phyloP scores from a whole-genome alignment of 164 flowering plant genomes.

The Vitis amurensis region DNA sequence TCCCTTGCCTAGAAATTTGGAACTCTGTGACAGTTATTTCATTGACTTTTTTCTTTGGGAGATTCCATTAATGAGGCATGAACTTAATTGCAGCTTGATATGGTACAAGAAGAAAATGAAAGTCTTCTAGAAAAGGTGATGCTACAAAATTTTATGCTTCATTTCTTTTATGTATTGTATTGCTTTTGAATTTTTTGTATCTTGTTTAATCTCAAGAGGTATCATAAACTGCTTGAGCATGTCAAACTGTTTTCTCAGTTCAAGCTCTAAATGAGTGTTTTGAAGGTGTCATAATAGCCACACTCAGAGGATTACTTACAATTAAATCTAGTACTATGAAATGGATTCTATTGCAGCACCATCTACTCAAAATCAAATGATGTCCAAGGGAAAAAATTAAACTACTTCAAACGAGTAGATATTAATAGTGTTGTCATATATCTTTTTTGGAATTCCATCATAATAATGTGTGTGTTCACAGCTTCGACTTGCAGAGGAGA shows the following conservation, averaged over 20 bases:
- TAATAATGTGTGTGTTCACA: slow-evolving; percentile 37
- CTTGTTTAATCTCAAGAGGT: not conserved
- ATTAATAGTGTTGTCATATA: not conserved
- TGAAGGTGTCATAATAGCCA: not conserved
- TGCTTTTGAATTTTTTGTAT: not conserved
- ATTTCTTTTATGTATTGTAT: not conserved
- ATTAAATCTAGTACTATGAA: too few relatives aligned
- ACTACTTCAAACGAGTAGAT: not conserved
- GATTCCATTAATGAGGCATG: slow-evolving; percentile 1
- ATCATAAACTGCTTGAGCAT: not conserved
- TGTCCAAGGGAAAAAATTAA: slow-evolving; percentile 1
- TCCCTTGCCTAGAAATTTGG: not conserved
- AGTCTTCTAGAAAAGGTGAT: slow-evolving; percentile 75
- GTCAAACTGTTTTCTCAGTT: not conserved
- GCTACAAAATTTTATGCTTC: slow-evolving; percentile 1
- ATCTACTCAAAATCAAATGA: not conserved
- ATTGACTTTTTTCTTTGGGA: not conserved
- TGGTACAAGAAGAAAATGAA: slow-evolving; percentile 93
- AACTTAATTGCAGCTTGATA: slow-evolving; percentile 69
- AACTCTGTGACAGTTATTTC: not conserved
- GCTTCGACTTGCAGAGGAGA: slow-evolving; percentile 86
- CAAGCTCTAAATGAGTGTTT: not conserved
- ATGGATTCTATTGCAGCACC: too few relatives aligned
- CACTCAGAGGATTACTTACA: too few relatives aligned
- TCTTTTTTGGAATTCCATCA: slow-evolving; percentile 17